Conservation (phyloP, 306 rosid species). For the Gastrolobium bilobum region DNA sequence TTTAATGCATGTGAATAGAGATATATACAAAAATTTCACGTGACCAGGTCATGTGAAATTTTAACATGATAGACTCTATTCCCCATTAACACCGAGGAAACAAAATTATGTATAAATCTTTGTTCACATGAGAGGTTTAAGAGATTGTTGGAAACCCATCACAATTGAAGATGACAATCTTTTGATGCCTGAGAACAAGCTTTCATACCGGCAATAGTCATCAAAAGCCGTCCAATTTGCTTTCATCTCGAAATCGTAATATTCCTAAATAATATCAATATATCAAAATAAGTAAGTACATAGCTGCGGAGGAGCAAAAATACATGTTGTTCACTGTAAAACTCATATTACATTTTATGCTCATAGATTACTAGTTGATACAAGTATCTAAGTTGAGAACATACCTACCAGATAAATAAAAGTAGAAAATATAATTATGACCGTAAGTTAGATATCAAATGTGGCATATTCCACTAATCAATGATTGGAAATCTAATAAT, state of each 20-base stretch:
- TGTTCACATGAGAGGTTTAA: constrained; percentile 5
- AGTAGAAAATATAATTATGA: not conserved
- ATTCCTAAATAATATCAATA: constrained; percentile 60
- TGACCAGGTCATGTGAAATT: not conserved
- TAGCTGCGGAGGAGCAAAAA: not conserved
- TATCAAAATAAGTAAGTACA: constrained; percentile 39
- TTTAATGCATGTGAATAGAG: no score
- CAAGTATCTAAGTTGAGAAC: constrained; percentile 4
- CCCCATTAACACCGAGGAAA: not conserved
- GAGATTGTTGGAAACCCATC: constrained; percentile 39
- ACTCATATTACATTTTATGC: constrained; percentile 9
- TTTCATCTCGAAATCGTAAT: constrained; percentile 66
- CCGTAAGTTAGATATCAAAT: constrained; percentile 11
- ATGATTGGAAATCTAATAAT: no score
- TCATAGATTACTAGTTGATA: not conserved
- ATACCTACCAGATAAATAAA: not conserved
- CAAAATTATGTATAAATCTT: constrained; percentile 2
- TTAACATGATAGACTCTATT: no score
- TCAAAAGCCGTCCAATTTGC: constrained; percentile 77
- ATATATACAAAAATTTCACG: no score
- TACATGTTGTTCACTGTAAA: constrained; percentile 12
- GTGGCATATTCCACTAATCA: no score
- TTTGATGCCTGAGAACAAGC: constrained; percentile 40
- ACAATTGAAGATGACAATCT: constrained; percentile 27
- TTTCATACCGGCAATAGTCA: constrained; percentile 76